Percentiles rank a stretch among this genome's conserved stretches.
Conservation (phyloP, 495 filamentous ascomycete genomes). For the Darksidea phi region DNA sequence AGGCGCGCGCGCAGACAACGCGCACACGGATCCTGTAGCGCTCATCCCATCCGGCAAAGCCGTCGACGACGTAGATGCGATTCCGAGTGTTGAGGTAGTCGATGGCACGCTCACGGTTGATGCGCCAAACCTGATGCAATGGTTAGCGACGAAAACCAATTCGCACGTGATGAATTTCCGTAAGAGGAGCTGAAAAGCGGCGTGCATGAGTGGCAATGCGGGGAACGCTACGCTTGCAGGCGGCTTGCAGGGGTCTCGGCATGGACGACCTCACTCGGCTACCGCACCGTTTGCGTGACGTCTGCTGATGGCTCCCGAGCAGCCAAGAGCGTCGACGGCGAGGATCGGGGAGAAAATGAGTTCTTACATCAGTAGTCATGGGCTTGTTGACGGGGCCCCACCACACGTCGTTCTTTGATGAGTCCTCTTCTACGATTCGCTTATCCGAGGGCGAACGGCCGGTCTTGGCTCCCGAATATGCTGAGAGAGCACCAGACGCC, state of each 20-base stretch:
- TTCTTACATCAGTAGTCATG: conserved; percentile 92
- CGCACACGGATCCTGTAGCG: conserved; percentile 97
- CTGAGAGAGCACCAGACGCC: conserved; percentile 87
- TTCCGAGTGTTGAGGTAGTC: conserved; percentile 99
- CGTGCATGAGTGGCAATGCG: conserved; percentile 29
- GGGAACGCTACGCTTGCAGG: conserved; percentile 25
- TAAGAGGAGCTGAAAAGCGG: conserved; percentile 9
- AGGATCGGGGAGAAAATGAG: conserved; percentile 11
- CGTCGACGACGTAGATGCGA: conserved; percentile 97
- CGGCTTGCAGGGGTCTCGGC: conserved; percentile 8
- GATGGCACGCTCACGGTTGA: conserved; percentile 97
- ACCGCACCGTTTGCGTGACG: conserved; percentile 27
- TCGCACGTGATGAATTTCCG: conserved; percentile 26
- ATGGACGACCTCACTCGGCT: conserved; percentile 11
- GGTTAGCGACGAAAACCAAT: conserved; percentile 21
- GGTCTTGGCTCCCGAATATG: conserved; percentile 97
- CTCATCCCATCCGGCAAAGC: conserved; percentile 97
- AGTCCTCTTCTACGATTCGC: conserved; percentile 88
- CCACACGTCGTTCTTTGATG: conserved; percentile 90
- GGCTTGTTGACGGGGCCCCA: conserved; percentile 99
- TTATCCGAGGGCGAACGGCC: conserved; percentile 96
- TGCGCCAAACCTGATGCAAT: conserved; percentile 83
- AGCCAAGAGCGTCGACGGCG: conserved; percentile 1
- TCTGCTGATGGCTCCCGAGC: conserved; percentile 23
- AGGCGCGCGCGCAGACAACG: conserved; percentile 96